phyloP scores from a whole-genome alignment of 2,329 filamentous ascomycete species.

The Alternaria metachromatica region DNA sequence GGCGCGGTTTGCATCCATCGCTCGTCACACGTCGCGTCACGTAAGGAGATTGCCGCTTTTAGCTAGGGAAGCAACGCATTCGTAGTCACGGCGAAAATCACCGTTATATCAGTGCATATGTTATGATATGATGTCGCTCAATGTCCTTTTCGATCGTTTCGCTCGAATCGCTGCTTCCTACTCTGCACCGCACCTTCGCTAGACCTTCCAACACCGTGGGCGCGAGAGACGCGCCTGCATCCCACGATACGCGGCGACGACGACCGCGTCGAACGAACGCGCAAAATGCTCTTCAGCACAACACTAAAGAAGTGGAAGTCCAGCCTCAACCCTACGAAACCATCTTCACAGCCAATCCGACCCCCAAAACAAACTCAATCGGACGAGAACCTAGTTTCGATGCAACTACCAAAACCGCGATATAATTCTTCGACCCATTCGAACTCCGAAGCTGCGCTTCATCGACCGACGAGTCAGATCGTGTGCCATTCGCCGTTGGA shows the following conservation, averaged over 20 bases:
- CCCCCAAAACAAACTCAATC: neutral
- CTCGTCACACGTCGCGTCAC: neutral
- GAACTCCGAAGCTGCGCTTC: neutral
- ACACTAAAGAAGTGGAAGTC: neutral
- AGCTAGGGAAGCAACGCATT: neutral
- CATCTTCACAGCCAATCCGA: neutral
- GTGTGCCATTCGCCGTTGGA: slow-evolving; percentile 8
- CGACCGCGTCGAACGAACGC: neutral
- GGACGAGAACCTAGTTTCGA: slow-evolving; percentile 6
- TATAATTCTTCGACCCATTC: neutral
- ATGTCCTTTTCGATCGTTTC: neutral
- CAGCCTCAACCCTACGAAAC: neutral
- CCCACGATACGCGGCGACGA: neutral
- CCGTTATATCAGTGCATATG: neutral
- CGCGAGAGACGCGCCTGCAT: neutral
- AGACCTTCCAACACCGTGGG: neutral
- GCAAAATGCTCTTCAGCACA: slow-evolving; percentile 1
- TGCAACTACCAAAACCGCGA: neutral
- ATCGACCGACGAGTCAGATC: neutral
- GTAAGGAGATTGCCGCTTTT: neutral
- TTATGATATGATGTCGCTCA: neutral
- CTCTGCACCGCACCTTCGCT: neutral
- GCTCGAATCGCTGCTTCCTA: neutral
- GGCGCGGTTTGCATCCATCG: neutral
- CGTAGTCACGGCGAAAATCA: neutral